Base-by-base conservation (phyloP, 176 grass and related monocot genomes). In the Musa itinerans region DNA sequence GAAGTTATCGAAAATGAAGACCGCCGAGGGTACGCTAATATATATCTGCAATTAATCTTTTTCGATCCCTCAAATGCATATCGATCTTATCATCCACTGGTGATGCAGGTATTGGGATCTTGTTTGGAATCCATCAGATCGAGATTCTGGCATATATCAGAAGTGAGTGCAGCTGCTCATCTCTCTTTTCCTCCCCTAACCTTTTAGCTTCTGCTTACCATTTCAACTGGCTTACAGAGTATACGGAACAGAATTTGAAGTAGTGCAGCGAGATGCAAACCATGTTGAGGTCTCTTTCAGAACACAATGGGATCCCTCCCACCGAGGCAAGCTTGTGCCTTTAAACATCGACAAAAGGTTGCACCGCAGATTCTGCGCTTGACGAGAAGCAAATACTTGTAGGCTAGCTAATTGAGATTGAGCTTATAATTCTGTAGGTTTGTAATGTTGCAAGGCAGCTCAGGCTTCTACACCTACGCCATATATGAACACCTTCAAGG, bases 1-100 rank as follows among this genome's bases (percentile, higher is more conserved):
- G 92, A 96, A 85, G 74, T 81, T 68, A 80, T 83, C 73, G 89
- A 92, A 75, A 86, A 81, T 83, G 89, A 96, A 76, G 89, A 89
- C 69, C 89, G 86, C 72, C 88, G 92, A 96, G 92, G 92, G 92
- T 96, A 43, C 6, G 34, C 34, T 43, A 43, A 43, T 5, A 5
- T 43, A 43, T 6, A 43, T 0, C 34, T 43, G 34, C 34, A 43
- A 43, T 43, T 43, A 43, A 43, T 43, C 3, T 43, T 6, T 43
- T 43, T 43, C 4, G 3, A 43, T 43, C 34, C 34, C 34, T 43
- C 34, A 43, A 43, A 43, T 43, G 34, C 34, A 43, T 43, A 6
- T 43, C 34, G 34, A 43, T 43, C 34, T 43, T 43, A 43, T 43
- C 34, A 43, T 43, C 34, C 34, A 43, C 34, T 43, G 34, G 62